A percentile compares a stretch with the other conserved stretches of the same genome.
phyloP scores from a whole-genome alignment of 176 grass and related monocot species.

The Phoenix roebelenii region DNA sequence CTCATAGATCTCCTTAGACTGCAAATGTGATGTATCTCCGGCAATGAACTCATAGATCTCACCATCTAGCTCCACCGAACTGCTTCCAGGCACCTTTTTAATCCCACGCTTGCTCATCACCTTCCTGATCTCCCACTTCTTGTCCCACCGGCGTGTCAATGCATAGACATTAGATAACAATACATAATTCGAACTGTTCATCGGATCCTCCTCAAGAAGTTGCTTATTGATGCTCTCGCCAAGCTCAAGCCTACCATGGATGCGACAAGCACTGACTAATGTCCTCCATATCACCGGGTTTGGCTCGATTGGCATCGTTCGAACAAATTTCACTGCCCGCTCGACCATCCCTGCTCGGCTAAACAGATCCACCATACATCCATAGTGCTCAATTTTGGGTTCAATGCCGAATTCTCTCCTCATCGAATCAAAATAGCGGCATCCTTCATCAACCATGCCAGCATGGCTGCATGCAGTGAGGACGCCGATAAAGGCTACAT shows the following conservation, averaged over 20 bases:
- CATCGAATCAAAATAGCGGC: conserved; percentile 47
- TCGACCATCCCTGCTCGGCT: conserved; percentile 52
- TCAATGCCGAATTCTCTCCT: conserved; percentile 31
- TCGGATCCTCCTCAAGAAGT: conserved; percentile 37
- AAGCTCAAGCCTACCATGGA: conserved; percentile 41
- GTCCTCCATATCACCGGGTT: conserved; percentile 60
- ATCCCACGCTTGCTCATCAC: conserved; percentile 52
- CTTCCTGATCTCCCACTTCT: conserved; percentile 55
- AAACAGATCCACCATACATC: conserved; percentile 68
- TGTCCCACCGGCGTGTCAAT: conserved; percentile 35
- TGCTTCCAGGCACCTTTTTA: conserved; percentile 55
- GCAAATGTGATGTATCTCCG: conserved; percentile 43
- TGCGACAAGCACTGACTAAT: conserved; percentile 44
- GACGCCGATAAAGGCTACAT: conserved; percentile 51
- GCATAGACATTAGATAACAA: conserved; percentile 61
- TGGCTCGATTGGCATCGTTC: conserved; percentile 44
- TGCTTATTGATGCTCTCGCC: conserved; percentile 40
- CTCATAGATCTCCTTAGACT: conserved; percentile 42
- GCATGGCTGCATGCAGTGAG: conserved; percentile 61
- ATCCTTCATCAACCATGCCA: conserved; percentile 52
- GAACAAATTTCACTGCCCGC: conserved; percentile 37
- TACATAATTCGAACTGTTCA: conserved; percentile 50
- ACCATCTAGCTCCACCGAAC: conserved; percentile 51
- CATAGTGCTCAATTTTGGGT: conserved; percentile 68
- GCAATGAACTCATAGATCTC: conserved; percentile 67